Conservation (phyloP, 345 rosid genomes). For the Psidium friedrichsthalianum region DNA sequence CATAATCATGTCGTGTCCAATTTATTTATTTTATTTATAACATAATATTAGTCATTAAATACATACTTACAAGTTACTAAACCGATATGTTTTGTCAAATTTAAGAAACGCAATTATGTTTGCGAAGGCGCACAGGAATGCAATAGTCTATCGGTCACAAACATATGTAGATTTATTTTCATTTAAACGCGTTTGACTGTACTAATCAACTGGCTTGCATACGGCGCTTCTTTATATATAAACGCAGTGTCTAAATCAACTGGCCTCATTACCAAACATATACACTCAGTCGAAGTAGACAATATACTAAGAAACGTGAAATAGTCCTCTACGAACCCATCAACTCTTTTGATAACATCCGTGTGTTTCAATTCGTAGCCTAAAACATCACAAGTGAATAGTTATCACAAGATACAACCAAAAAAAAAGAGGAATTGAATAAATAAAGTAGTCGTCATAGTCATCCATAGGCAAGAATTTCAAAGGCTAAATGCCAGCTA, state of each 20-base stretch:
- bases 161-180: not conserved
- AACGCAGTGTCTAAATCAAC: too few relatives aligned
- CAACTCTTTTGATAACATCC: too few relatives aligned
- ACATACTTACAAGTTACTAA: not conserved
- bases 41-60: not conserved
- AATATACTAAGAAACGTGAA: too few relatives aligned
- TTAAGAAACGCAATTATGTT: not conserved
- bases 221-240: not conserved
- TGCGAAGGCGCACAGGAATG: not conserved
- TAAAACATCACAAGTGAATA: too few relatives aligned
- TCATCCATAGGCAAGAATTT: not conserved
- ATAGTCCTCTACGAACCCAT: too few relatives aligned
- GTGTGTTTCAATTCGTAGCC: too few relatives aligned
- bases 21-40: not conserved
- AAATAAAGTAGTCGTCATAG: not conserved
- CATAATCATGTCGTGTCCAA: not conserved
- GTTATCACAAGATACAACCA: too few relatives aligned
- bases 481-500: not conserved
- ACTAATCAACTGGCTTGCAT: accelerated
- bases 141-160: accelerated
- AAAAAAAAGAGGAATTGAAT: too few relatives aligned
- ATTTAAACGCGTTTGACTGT: not conserved
- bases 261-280: not conserved
- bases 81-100: not conserved
- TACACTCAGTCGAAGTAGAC: too few relatives aligned